Percentiles rank a stretch among this genome's conserved stretches.
Evolutionary conservation across 2,329 filamentous ascomycete species (phyloP).

Genomic region (Chaetoscypha palmicola): DNA sequence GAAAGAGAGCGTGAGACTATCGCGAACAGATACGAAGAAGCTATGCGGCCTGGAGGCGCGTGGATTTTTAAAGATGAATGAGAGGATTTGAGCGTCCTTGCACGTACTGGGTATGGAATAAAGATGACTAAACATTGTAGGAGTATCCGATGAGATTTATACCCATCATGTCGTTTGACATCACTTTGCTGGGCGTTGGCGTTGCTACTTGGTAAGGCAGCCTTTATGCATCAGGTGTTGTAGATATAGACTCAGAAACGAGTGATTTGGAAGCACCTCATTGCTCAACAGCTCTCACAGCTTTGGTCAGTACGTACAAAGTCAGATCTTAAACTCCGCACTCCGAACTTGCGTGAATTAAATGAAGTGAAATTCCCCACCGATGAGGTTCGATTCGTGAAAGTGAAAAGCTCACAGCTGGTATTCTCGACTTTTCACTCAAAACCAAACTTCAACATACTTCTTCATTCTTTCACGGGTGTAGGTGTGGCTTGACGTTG

Average conservation of each 20-base stretch:
- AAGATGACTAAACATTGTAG: conserved; percentile 2
- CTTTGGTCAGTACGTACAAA: no score
- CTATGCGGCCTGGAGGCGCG: conserved; percentile 65
- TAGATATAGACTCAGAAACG: neutral
- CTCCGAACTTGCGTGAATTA: no score
- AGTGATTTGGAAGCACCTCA: no score
- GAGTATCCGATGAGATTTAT: neutral
- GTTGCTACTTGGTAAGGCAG: neutral
- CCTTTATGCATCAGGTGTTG: neutral
- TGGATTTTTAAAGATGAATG: conserved; percentile 82
- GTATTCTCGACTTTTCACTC: no score
- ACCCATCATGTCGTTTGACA: neutral
- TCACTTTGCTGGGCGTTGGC: no score
- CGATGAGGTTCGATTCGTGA: no score
- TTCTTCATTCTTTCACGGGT: neutral
- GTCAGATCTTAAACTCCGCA: no score
- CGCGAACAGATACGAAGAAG: conserved; percentile 70
- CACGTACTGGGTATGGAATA: neutral
- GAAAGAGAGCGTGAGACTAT: conserved; percentile 57
- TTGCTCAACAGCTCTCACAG: no score
- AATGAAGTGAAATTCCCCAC: no score
- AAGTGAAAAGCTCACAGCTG: no score
- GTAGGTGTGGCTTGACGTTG: neutral
- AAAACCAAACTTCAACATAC: no score
- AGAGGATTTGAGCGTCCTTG: conserved; percentile 32